Evolutionary conservation across 306 rosid genomes (phyloP).

Genomic region (Rubus idaeus): DNA sequence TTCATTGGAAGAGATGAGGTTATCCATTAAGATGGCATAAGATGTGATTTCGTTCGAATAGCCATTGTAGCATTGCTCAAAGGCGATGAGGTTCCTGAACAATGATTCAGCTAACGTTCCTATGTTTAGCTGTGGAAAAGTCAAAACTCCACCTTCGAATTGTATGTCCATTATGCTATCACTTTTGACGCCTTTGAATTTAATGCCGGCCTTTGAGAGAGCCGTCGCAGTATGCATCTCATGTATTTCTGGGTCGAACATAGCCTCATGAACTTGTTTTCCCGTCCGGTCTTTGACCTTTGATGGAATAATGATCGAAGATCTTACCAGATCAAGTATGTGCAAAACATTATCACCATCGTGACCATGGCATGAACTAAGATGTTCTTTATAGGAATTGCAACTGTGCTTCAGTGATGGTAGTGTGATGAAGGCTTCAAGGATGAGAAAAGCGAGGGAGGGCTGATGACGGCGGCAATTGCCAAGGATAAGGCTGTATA

Average conservation of each 20-base stretch:
- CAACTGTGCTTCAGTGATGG: not conserved
- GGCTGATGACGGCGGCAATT: not conserved
- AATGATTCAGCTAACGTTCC: not conserved
- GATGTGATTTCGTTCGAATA: slow-evolving; percentile 10
- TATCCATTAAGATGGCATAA: slow-evolving; percentile 13
- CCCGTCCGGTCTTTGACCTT: not conserved
- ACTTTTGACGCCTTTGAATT: not conserved
- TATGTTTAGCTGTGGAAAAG: slow-evolving; percentile 1
- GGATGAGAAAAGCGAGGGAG: not conserved
- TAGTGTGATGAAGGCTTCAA: not conserved
- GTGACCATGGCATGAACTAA: no score
- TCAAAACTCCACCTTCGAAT: not conserved
- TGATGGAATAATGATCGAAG: not conserved
- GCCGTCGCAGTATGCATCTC: not conserved
- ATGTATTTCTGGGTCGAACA: not conserved
- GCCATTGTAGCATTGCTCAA: slow-evolving; percentile 12
- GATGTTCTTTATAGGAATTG: not conserved
- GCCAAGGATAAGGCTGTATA: not conserved
- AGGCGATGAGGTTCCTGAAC: slow-evolving; percentile 9
- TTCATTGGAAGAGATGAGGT: not conserved
- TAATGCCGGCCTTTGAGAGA: not conserved
- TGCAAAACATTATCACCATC: not conserved
- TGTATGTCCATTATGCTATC: slow-evolving; percentile 1
- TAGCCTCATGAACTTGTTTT: not conserved
- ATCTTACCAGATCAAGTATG: slow-evolving; percentile 1